Evolutionary conservation across 352 stramenopile species (phyloP).

Genomic region (Globisporangium emineosum): DNA sequence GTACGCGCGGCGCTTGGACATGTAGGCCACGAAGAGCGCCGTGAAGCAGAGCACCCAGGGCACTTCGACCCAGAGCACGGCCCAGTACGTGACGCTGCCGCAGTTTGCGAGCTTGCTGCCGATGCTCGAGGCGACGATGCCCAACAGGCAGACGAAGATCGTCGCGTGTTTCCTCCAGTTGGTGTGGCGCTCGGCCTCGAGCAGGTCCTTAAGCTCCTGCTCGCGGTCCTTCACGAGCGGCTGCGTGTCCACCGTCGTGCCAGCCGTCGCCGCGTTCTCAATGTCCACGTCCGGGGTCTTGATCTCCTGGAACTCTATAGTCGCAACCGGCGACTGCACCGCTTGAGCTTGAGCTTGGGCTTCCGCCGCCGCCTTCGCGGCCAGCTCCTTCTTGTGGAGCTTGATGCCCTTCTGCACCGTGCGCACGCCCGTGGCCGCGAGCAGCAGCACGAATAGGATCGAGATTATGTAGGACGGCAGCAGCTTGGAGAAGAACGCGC

Average conservation of each 20-base stretch:
- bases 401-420: slow-evolving; percentile 33
- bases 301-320: slow-evolving; percentile 10
- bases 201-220: slow-evolving; percentile 4
- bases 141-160: slow-evolving; percentile 46
- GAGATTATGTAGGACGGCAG: slow-evolving; percentile 60
- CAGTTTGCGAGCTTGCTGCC: slow-evolving; percentile 16
- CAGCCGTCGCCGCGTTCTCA: background rate
- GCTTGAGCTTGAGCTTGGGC: background rate
- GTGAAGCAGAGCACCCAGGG: slow-evolving; percentile 51
- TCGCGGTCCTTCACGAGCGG: slow-evolving; percentile 19
- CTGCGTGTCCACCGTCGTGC: slow-evolving; percentile 10
- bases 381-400: slow-evolving; percentile 35
- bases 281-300: slow-evolving; percentile 12
- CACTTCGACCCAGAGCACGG: slow-evolving; percentile 40
- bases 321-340: background rate
- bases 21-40: slow-evolving; percentile 23
- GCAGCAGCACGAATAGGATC: slow-evolving; percentile 47
- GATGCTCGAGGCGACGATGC: slow-evolving; percentile 28
- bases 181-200: slow-evolving; percentile 34
- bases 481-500: slow-evolving; percentile 54
- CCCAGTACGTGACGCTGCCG: slow-evolving; percentile 21
- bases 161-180: slow-evolving; percentile 33
- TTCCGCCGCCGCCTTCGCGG: slow-evolving; percentile 25
- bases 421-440: slow-evolving; percentile 30
- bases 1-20: slow-evolving; percentile 34